phyloP scores from a whole-genome alignment of 352 stramenopile genomes.

The Globisporangium ultimum region DNA sequence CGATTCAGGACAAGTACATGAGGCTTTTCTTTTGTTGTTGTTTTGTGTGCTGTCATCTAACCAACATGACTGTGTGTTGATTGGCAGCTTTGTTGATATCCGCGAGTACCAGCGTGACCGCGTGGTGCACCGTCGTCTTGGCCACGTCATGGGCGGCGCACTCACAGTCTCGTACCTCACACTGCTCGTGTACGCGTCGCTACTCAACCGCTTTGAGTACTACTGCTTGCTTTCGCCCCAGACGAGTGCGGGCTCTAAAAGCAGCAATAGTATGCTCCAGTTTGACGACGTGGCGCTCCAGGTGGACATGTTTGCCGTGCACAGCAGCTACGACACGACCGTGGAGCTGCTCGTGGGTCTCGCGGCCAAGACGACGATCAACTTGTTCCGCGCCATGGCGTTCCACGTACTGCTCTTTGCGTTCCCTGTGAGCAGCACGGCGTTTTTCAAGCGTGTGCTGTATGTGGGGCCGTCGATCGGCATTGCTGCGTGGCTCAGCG shows the following conservation, averaged over 20 bases:
- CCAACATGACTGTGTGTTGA: not conserved
- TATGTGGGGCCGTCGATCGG: slow-evolving; percentile 35
- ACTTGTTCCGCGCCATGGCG: slow-evolving; percentile 48
- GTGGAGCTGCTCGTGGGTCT: slow-evolving; percentile 41
- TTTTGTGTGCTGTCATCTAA: slow-evolving; percentile 3
- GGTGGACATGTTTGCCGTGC: slow-evolving; percentile 37
- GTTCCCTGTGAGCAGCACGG: slow-evolving; percentile 40
- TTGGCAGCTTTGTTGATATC: slow-evolving; percentile 66
- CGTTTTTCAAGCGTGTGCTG: slow-evolving; percentile 38
- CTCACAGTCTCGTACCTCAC: slow-evolving; percentile 45
- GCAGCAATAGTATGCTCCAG: slow-evolving; percentile 10
- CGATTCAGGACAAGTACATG: slow-evolving; percentile 67
- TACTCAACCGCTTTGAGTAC: slow-evolving; percentile 55
- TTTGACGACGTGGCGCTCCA: slow-evolving; percentile 39
- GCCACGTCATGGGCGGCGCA: slow-evolving; percentile 30
- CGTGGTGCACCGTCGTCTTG: slow-evolving; percentile 37
- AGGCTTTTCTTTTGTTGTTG: not conserved
- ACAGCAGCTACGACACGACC: slow-evolving; percentile 28
- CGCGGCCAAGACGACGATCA: slow-evolving; percentile 51
- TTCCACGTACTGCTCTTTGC: slow-evolving; percentile 57
- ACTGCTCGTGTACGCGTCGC: slow-evolving; percentile 50
- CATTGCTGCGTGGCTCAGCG: slow-evolving; percentile 39
- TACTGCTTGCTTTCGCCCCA: slow-evolving; percentile 34
- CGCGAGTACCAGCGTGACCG: slow-evolving; percentile 59
- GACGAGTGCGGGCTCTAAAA: not conserved